A percentile compares a stretch with the other conserved stretches of the same genome.
These are phyloP conservation scores for Blastobotrys persicus DNA, from an alignment of 1,139 yeast genomes.

Conservation along the genomic window DNA sequence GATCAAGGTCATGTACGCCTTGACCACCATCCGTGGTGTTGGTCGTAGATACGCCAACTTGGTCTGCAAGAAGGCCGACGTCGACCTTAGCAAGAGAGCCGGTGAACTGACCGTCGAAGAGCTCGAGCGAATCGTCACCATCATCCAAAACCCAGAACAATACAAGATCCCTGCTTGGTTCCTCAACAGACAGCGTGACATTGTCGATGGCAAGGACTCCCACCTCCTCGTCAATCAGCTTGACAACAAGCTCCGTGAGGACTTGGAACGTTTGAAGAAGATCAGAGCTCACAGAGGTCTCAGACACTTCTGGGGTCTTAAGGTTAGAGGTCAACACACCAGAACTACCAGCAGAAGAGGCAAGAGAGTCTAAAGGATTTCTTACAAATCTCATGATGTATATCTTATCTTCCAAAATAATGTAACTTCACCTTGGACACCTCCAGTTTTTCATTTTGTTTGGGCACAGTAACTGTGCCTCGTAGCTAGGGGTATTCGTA, in stretches of 20 bases:
- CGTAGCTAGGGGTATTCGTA: too few relatives aligned
- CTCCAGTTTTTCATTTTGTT: neutral
- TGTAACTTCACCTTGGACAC: slow-evolving; percentile 2
- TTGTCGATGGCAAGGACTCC: slow-evolving; percentile 98
- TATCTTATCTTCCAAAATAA: slow-evolving; percentile 17
- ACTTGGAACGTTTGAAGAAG: slow-evolving; percentile 99
- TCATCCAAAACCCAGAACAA: slow-evolving; percentile 99
- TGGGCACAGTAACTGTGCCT: too few relatives aligned
- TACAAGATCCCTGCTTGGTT: slow-evolving; percentile 99
- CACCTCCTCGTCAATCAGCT: slow-evolving; percentile 98
- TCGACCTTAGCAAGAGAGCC: slow-evolving; percentile 97
- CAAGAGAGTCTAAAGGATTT: slow-evolving; percentile 42
- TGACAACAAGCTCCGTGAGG: slow-evolving; percentile 99
- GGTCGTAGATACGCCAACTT: slow-evolving; percentile 99
- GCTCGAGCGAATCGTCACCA: slow-evolving; percentile 99
- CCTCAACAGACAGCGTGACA: slow-evolving; percentile 99
- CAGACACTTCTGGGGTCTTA: slow-evolving; percentile 98
- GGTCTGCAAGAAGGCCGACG: slow-evolving; percentile 99
- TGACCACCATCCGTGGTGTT: slow-evolving; percentile 99
- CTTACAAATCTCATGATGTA: neutral
- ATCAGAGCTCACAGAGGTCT: slow-evolving; percentile 99
- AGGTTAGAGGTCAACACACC: slow-evolving; percentile 99
- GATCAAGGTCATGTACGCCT: slow-evolving; percentile 99
- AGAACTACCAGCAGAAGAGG: slow-evolving; percentile 98
- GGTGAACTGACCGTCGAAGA: slow-evolving; percentile 99